Conservation (phyloP, 108 stramenopile genomes). For the Cyclotella atomus region DNA sequence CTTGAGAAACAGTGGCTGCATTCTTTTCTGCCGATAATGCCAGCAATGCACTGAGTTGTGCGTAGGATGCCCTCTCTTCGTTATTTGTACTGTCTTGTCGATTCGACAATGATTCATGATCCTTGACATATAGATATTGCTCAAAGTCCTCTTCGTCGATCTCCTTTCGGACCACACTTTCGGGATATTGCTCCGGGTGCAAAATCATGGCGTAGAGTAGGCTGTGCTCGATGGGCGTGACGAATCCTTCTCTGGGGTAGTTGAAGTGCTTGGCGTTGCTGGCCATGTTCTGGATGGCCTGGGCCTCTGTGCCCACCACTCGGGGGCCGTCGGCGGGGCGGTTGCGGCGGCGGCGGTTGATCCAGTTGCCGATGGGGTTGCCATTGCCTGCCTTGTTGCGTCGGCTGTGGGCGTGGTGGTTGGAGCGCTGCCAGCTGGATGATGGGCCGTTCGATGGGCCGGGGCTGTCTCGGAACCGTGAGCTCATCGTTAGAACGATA, state of each 20-base stretch:
- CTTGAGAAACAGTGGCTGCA: conserved; percentile 24
- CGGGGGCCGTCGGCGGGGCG: background rate
- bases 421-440: too few species aligned
- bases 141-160: conserved; percentile 67
- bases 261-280: conserved; percentile 34
- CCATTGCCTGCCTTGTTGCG: conserved; percentile 14
- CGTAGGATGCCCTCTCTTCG: conserved; percentile 57
- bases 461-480: too few species aligned
- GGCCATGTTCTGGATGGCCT: conserved; percentile 30
- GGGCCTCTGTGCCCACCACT: conserved; percentile 46
- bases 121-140: conserved; percentile 52
- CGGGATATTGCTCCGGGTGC: conserved; percentile 56
- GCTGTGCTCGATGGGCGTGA: conserved; percentile 63
- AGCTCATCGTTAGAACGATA: too few species aligned
- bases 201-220: conserved; percentile 57
- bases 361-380: conserved; percentile 44
- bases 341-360: conserved; percentile 17
- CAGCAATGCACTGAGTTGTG: conserved; percentile 62
- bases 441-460: too few species aligned
- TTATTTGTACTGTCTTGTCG: background rate
- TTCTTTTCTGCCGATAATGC: conserved; percentile 63
- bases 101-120: too few species aligned
- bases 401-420: background rate
- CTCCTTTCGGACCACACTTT: conserved; percentile 43
- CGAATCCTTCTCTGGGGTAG: conserved; percentile 57